These are phyloP conservation scores for Phoma herbarum DNA, from an alignment of 2,329 filamentous ascomycete genomes.

Conservation along the genomic window DNA sequence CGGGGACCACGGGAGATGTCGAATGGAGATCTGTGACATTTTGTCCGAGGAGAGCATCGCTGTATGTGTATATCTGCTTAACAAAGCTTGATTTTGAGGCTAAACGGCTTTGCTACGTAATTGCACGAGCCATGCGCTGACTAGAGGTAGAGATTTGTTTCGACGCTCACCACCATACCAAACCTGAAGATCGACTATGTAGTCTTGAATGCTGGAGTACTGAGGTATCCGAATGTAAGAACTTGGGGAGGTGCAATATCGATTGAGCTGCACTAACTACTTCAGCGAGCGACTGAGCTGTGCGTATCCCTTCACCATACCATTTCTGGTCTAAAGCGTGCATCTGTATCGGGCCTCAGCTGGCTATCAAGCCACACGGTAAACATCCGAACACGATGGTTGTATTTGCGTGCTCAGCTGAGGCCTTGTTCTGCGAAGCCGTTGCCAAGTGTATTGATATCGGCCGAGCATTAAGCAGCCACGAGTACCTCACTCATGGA, in stretches of 20 bases:
- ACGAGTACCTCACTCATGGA: background rate
- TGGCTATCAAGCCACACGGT: constrained; percentile 9
- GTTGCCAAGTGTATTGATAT: constrained; percentile 4
- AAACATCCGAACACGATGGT: background rate
- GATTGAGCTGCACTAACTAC: constrained; percentile 38
- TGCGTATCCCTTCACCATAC: constrained; percentile 45
- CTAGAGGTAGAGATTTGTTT: constrained; percentile 54
- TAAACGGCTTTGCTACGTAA: background rate
- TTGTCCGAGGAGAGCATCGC: constrained; percentile 61
- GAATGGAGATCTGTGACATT: constrained; percentile 64
- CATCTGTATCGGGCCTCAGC: constrained; percentile 25
- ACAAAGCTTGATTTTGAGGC: background rate
- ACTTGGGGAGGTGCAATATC: constrained; percentile 6
- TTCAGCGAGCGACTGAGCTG: constrained; percentile 62
- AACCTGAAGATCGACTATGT: constrained; percentile 61
- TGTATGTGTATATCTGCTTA: constrained; percentile 30
- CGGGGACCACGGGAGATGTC: constrained; percentile 56
- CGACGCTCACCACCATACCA: constrained; percentile 51
- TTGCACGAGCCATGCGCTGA: constrained; percentile 4
- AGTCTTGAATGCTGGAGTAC: constrained; percentile 65
- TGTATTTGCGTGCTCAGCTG: constrained; percentile 4
- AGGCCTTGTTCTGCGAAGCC: background rate
- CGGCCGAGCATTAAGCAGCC: background rate
- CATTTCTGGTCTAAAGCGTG: constrained; percentile 34
- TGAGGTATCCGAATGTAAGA: constrained; percentile 65